phyloP scores from a whole-genome alignment of 2,329 filamentous ascomycete genomes.

The Calonectria crousiana region DNA sequence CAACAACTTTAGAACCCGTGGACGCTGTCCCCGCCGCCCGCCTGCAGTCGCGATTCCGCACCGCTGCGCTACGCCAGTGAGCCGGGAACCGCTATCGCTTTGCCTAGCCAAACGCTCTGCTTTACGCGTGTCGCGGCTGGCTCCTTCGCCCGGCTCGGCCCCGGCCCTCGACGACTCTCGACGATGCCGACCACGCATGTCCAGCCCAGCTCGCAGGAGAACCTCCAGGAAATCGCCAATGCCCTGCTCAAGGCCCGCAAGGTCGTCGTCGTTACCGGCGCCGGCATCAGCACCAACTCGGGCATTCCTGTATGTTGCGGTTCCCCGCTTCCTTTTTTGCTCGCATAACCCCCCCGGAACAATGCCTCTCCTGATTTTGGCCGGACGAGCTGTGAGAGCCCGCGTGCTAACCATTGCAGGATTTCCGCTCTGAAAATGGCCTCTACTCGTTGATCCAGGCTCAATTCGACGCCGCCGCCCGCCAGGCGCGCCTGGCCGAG shows the following conservation, averaged over 20 bases:
- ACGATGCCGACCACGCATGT: conserved; percentile 72
- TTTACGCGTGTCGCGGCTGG: conserved; percentile 43
- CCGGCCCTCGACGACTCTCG: conserved; percentile 18
- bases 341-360: neutral
- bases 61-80: neutral
- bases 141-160: conserved; percentile 17
- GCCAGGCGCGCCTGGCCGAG: conserved; percentile 47
- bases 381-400: neutral
- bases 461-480: conserved; percentile 69
- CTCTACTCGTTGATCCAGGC: conserved; percentile 79
- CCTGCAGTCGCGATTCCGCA: neutral
- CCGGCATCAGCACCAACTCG: conserved; percentile 81
- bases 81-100: conserved; percentile 25
- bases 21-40: conserved; percentile 2
- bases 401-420: conserved; percentile 56
- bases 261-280: conserved; percentile 78
- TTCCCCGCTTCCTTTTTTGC: conserved; percentile 18
- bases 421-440: conserved; percentile 79
- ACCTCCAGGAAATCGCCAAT: conserved; percentile 75
- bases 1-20: conserved; percentile 17
- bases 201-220: conserved; percentile 61
- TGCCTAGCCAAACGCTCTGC: conserved; percentile 23
- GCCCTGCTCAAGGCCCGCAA: conserved; percentile 73
- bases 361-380: neutral
- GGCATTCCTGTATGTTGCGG: conserved; percentile 72